Percentiles rank a stretch among this genome's conserved stretches.
Evolutionary conservation across 202 grass and related monocot genomes (phyloP).

Genomic region (Brachypodium distachyon): DNA sequence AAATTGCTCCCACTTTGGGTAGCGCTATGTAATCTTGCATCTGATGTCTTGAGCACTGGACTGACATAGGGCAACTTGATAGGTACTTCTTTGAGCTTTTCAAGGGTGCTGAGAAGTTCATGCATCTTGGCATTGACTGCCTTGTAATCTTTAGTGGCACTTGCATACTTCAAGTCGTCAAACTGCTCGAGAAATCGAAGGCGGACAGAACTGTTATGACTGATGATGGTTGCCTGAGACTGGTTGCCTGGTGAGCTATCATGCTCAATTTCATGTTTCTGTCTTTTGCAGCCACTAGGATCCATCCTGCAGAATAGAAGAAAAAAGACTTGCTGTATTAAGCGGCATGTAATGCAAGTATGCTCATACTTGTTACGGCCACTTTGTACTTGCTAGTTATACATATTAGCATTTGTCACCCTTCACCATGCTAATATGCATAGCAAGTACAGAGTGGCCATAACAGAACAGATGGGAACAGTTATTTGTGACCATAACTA

Average conservation of each 20-base stretch:
- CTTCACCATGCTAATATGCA: not conserved
- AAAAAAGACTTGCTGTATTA: not conserved
- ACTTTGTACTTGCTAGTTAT: not conserved
- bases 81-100: conserved; percentile 20
- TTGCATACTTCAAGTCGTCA: conserved; percentile 25
- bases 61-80: conserved; percentile 22
- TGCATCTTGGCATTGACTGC: conserved; percentile 12
- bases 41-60: not conserved
- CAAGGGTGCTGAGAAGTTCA: conserved; percentile 14
- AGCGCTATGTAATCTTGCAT: not conserved
- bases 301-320: conserved; percentile 21
- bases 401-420: not conserved
- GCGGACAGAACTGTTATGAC: not conserved
- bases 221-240: conserved; percentile 10
- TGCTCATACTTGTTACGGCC: not conserved
- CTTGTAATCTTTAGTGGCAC: conserved; percentile 28
- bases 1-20: not conserved
- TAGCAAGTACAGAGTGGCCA: not conserved
- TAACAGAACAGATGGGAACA: not conserved
- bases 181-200: conserved; percentile 13
- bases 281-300: conserved; percentile 13
- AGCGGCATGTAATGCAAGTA: not conserved
- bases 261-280: conserved; percentile 10
- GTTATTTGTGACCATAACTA: not conserved
- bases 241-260: not conserved